Evolutionary conservation across 1,284 basidiomycete genomes (phyloP), one percentile per base, ranked within the genome.

Genomic region (Psilocybe mexicana): DNA sequence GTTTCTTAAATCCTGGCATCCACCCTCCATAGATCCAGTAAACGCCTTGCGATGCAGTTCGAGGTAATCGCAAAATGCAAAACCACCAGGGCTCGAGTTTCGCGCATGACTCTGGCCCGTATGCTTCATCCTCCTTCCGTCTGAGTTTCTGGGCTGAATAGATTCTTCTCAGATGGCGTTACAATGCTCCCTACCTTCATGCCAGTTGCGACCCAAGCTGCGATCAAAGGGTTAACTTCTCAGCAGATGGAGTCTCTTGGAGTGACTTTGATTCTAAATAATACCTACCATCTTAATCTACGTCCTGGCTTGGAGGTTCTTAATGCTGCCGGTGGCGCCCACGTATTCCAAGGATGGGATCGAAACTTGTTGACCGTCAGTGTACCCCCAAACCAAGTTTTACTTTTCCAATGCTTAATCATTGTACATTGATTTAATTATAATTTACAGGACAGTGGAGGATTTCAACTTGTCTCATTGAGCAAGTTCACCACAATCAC

Each of bases 191-290:
- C 92, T 0, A 92, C 92, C 0, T 94, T 94, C 68, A 94, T 94
- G 92, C 92, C 93, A 11, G 92, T 94, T 5, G 92, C 91, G 2
- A 94, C 92, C 3, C 92, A 94, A 70, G 92, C 87, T 25, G 89
- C 91, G 1, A 91, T 94, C 67, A 94, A 94, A 70, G 92, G 92
- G 2, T 74, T 94, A 11, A 93, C 91, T 2, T 74, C 90, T n/a
- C 86, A 91, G 54, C 92, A 94, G 71, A 84, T 92, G 45, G 90
- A 93, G 68, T 78, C 86, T 1, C 77, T 93, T 1, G 92, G 91
- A 1, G 79, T 92, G 30, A 88, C 87, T 1, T 77, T 94, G 51
- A 88, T 93, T 36, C 76, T 93, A 44, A 93, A 94, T 69, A 94
- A 94, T 69, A 92, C 92, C 0, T 94, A 93, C 66, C 92, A 94